phyloP scores from a whole-genome alignment of 257 asterid genomes.

The Ilex aquifolium region DNA sequence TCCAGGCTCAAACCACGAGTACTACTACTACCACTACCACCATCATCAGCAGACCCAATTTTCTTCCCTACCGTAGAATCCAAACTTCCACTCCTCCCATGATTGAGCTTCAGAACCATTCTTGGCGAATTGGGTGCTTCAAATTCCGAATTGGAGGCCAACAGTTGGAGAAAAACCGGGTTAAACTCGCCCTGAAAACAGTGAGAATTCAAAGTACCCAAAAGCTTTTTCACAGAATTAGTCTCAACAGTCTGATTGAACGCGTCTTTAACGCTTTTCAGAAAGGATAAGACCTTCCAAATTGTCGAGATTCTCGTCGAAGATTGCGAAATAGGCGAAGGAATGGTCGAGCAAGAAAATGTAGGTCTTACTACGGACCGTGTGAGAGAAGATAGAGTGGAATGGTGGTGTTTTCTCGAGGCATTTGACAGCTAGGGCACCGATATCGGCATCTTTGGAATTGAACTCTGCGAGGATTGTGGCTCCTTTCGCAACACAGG shows the following conservation, averaged over 20 bases:
- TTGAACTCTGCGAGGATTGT: slow-evolving; percentile 77
- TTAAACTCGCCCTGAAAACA: slow-evolving; percentile 79
- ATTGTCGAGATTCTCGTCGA: slow-evolving; percentile 51
- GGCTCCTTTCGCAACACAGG: slow-evolving; percentile 68
- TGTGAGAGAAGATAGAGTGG: slow-evolving; percentile 70
- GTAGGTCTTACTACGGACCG: slow-evolving; percentile 60
- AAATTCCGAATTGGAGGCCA: slow-evolving; percentile 36
- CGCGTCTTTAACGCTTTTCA: slow-evolving; percentile 49
- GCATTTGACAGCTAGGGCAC: slow-evolving; percentile 62
- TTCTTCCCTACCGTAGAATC: slow-evolving; percentile 33
- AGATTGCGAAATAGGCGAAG: slow-evolving; percentile 57
- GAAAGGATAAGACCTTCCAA: slow-evolving; percentile 49
- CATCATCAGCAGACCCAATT: slow-evolving; percentile 25
- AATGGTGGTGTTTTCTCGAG: slow-evolving; percentile 60
- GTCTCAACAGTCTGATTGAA: slow-evolving; percentile 26
- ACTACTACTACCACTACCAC: slow-evolving; percentile 3
- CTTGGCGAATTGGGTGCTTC: slow-evolving; percentile 36
- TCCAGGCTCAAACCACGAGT: slow-evolving; percentile 24
- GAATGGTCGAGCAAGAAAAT: slow-evolving; percentile 50
- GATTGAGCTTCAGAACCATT: slow-evolving; percentile 19
- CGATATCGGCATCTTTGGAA: slow-evolving; percentile 68
- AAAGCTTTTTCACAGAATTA: slow-evolving; percentile 19
- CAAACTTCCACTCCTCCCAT: slow-evolving; percentile 11
- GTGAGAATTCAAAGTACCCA: slow-evolving; percentile 46
- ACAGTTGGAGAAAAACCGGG: slow-evolving; percentile 66